Evolutionary conservation across 495 filamentous ascomycete species (phyloP).

Genomic region (Neurospora cerealis): DNA sequence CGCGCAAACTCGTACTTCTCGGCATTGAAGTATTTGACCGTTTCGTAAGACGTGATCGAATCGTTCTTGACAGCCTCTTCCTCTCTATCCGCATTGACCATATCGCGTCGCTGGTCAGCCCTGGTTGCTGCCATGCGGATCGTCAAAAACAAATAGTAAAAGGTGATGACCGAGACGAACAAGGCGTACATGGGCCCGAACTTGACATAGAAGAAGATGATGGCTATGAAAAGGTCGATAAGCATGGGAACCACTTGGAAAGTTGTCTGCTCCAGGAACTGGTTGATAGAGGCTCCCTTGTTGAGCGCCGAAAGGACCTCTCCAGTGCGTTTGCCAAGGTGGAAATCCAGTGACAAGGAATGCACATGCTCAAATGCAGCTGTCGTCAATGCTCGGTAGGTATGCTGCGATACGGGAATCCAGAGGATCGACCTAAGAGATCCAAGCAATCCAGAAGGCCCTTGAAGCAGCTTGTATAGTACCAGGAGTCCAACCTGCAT

Average conservation of each 20-base stretch:
- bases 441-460: slow-evolving; percentile 74
- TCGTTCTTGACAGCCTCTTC: slow-evolving; percentile 98
- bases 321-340: slow-evolving; percentile 91
- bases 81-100: slow-evolving; percentile 88
- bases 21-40: slow-evolving; percentile 98
- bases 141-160: slow-evolving; percentile 90
- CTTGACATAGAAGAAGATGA: slow-evolving; percentile 68
- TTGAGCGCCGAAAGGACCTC: slow-evolving; percentile 91
- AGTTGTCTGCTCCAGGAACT: slow-evolving; percentile 89
- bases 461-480: slow-evolving; percentile 74
- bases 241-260: slow-evolving; percentile 95
- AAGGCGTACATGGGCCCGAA: slow-evolving; percentile 92
- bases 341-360: slow-evolving; percentile 87
- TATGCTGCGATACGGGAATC: slow-evolving; percentile 94
- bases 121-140: slow-evolving; percentile 92
- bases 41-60: slow-evolving; percentile 95
- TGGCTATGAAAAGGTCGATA: slow-evolving; percentile 76
- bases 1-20: slow-evolving; percentile 87
- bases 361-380: slow-evolving; percentile 97
- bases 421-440: slow-evolving; percentile 74
- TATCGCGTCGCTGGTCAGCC: slow-evolving; percentile 78
- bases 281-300: slow-evolving; percentile 93
- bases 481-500: slow-evolving; percentile 65
- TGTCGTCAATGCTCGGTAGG: slow-evolving; percentile 86
- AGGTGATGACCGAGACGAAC: slow-evolving; percentile 83